phyloP scores from a whole-genome alignment of 495 filamentous ascomycete species.

The Evernia prunastri region DNA sequence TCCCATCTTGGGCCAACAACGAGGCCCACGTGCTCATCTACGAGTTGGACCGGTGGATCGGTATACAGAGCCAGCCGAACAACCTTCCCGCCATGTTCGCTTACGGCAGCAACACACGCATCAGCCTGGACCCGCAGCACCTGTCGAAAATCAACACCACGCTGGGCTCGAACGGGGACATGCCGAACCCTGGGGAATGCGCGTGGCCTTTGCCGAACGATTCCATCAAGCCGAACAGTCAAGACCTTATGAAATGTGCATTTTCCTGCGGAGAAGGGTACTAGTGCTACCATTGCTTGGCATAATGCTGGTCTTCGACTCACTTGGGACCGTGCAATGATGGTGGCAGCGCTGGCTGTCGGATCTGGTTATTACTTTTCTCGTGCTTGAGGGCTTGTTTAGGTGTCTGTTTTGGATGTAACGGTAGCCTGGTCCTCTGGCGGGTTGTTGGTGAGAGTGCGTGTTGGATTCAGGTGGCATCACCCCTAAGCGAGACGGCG shows the following conservation, averaged over 20 bases:
- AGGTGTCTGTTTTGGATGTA: no score
- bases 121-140: neutral
- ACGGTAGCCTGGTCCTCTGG: no score
- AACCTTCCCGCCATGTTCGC: neutral
- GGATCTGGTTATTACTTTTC: no score
- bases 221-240: neutral
- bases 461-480: no score
- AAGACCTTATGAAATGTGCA: neutral
- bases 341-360: no score
- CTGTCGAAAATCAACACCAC: neutral
- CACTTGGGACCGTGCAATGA: no score
- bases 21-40: neutral
- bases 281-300: neutral
- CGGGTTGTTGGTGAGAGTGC: no score
- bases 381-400: no score
- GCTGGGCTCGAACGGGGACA: neutral
- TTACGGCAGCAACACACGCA: neutral
- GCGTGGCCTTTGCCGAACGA: neutral
- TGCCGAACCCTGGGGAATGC: neutral
- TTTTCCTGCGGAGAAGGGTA: neutral
- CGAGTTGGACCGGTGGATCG: neutral
- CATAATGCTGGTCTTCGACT: no score
- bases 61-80: neutral
- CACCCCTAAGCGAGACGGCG: no score
- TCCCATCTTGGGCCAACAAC: neutral